Conservation (phyloP, 257 asterid genomes). For the Ajuga chamaepitys region DNA sequence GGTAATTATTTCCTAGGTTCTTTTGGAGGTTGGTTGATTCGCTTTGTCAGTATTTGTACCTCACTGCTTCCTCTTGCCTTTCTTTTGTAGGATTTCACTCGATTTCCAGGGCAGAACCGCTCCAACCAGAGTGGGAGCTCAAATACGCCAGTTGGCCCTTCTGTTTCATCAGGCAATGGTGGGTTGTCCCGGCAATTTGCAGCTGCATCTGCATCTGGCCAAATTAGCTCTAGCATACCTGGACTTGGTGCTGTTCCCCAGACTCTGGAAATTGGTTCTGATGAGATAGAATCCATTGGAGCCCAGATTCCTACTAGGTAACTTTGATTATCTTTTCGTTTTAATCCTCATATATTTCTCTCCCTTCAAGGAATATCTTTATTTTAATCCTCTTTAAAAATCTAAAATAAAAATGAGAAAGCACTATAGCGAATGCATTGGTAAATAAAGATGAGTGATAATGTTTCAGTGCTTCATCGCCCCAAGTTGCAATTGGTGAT, state of each 20-base stretch:
- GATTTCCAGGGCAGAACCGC: conserved; percentile 89
- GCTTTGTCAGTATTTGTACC: conserved; percentile 2
- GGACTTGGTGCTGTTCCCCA: conserved; percentile 53
- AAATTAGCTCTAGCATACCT: conserved; percentile 43
- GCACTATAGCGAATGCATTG: neutral
- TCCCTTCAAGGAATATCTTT: neutral
- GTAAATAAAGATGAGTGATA: neutral
- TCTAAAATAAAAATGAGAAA: too few species aligned
- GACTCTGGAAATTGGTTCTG: conserved; percentile 49
- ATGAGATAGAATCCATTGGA: conserved; percentile 45
- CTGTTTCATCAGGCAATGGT: conserved; percentile 44
- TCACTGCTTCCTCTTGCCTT: neutral
- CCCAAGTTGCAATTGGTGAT: conserved; percentile 49
- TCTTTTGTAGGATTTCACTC: conserved; percentile 78
- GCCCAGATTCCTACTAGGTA: conserved; percentile 64
- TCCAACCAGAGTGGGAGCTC: conserved; percentile 77
- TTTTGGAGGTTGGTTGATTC: conserved; percentile 1
- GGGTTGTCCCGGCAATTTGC: conserved; percentile 50
- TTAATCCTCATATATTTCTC: neutral
- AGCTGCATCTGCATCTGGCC: conserved; percentile 50
- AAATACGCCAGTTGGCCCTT: conserved; percentile 62
- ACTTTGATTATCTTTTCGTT: neutral
- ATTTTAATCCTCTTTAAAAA: neutral
- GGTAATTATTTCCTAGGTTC: conserved; percentile 35
- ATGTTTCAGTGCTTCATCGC: conserved; percentile 49